Evolutionary conservation across 1,284 basidiomycete genomes (phyloP).

Genomic region (Trichosporon inkin): DNA sequence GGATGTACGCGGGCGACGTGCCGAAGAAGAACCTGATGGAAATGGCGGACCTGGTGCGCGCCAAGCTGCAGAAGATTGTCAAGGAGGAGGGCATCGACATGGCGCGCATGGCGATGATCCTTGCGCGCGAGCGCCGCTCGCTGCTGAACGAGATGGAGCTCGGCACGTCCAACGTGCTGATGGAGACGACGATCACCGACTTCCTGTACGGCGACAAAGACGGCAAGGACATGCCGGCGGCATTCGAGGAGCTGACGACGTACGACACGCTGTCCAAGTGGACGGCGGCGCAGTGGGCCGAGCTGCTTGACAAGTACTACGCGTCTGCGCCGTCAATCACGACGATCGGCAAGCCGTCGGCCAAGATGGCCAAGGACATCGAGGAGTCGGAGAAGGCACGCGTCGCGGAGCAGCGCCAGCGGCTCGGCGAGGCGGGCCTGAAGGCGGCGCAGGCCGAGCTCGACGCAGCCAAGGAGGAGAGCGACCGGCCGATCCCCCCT

Average conservation of each 20-base stretch:
- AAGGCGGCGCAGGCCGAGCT: conserved; percentile 66
- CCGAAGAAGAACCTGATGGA: conserved; percentile 71
- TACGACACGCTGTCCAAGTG: conserved; percentile 67
- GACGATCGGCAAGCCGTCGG: conserved; percentile 83
- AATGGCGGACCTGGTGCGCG: conserved; percentile 67
- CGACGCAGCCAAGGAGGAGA: conserved; percentile 78
- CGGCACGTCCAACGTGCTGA: conserved; percentile 35
- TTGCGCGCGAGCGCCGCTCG: conserved; percentile 83
- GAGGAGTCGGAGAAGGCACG: conserved; percentile 78
- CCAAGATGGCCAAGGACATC: conserved; percentile 72
- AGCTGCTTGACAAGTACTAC: conserved; percentile 77
- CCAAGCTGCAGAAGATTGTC: conserved; percentile 67
- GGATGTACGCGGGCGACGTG: conserved; percentile 77
- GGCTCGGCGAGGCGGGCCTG: conserved; percentile 76
- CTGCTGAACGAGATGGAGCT: conserved; percentile 48
- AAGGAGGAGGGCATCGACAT: conserved; percentile 76
- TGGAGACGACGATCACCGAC: conserved; percentile 54
- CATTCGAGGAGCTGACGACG: conserved; percentile 75
- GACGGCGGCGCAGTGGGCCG: conserved; percentile 72
- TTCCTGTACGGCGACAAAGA: conserved; percentile 82
- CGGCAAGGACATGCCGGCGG: conserved; percentile 69
- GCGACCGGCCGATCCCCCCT: conserved; percentile 75
- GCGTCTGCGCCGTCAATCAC: conserved; percentile 66
- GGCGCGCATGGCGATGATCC: conserved; percentile 81
- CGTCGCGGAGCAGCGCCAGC: conserved; percentile 63